Percentiles rank a stretch among this genome's conserved stretches.
Evolutionary conservation across 371 early-diverging fungal genomes (phyloP).

Genomic region (Mucor irregularis): DNA sequence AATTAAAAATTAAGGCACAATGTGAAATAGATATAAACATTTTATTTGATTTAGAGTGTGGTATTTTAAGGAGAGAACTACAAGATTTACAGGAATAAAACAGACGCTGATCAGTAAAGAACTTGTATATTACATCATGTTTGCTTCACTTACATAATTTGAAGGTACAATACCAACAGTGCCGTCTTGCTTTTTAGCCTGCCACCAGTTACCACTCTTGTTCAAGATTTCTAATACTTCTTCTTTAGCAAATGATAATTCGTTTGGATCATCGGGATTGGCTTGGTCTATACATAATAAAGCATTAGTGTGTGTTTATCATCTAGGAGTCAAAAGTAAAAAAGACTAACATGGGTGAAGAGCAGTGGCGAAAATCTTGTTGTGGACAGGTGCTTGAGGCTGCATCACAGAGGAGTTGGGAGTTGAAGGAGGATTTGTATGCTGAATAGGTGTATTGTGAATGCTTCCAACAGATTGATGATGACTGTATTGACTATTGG

Average conservation of each 20-base stretch:
- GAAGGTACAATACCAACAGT: slow-evolving; percentile 89
- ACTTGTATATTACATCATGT: neutral
- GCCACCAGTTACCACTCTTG: slow-evolving; percentile 96
- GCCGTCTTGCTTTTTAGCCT: slow-evolving; percentile 81
- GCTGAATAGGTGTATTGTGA: neutral
- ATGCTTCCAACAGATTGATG: slow-evolving; percentile 10
- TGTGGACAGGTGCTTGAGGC: neutral
- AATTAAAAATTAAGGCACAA: too few relatives aligned
- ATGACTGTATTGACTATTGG: neutral
- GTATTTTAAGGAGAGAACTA: too few relatives aligned
- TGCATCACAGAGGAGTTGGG: neutral
- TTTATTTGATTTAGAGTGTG: too few relatives aligned
- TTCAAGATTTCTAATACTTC: slow-evolving; percentile 85
- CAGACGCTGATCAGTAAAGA: neutral
- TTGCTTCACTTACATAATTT: slow-evolving; percentile 67
- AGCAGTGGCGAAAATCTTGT: slow-evolving; percentile 22
- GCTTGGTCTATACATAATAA: slow-evolving; percentile 61
- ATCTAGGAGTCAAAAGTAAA: slow-evolving; percentile 1
- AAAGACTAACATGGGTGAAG: slow-evolving; percentile 25
- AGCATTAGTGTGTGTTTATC: neutral
- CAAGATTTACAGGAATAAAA: neutral
- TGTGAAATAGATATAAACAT: too few relatives aligned
- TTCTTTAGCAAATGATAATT: slow-evolving; percentile 83
- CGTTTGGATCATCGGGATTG: slow-evolving; percentile 88
- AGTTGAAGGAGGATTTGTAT: neutral